A percentile compares a stretch with the other conserved stretches of the same genome.
Evolutionary conservation across 441 rosid species (phyloP).

Genomic region (Bocquillonia castaneifolia): DNA sequence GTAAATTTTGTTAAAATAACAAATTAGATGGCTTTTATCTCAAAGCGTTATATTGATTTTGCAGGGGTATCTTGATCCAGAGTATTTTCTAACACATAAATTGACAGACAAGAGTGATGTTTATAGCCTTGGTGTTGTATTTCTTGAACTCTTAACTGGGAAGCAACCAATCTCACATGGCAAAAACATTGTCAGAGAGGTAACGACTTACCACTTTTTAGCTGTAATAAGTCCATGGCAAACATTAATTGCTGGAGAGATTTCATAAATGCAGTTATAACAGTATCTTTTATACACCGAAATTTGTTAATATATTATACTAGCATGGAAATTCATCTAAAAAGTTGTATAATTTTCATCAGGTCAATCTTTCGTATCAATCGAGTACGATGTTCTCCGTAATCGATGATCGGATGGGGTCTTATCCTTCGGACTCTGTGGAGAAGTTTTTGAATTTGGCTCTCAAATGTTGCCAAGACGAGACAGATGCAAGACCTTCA

Average conservation of each 20-base stretch:
- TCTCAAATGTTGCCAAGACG: conserved; percentile 65
- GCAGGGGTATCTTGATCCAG: conserved; percentile 98
- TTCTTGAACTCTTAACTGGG: conserved; percentile 87
- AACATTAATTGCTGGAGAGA: conserved; percentile 2
- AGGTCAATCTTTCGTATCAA: conserved; percentile 67
- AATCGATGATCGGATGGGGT: conserved; percentile 77
- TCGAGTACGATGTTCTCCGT: conserved; percentile 71
- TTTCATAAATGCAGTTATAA: not conserved
- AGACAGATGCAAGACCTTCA: conserved; percentile 75
- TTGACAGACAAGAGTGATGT: conserved; percentile 98
- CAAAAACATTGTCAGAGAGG: conserved; percentile 96
- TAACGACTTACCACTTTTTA: conserved; percentile 24
- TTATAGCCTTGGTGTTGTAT: conserved; percentile 93
- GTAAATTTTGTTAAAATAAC: too few relatives aligned
- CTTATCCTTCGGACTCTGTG: conserved; percentile 77
- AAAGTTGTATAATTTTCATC: conserved; percentile 13
- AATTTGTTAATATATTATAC: not conserved
- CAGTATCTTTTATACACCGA: too few relatives aligned
- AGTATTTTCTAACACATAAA: conserved; percentile 89
- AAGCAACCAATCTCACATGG: conserved; percentile 93
- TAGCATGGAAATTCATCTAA: not conserved
- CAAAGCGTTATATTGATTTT: conserved; percentile 18
- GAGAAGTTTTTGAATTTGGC: conserved; percentile 77
- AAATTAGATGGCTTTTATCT: too few relatives aligned
- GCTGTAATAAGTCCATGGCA: not conserved